Evolutionary conservation across 495 filamentous ascomycete genomes (phyloP), one percentile per base, ranked within the genome.

Genomic region (Aspergillus kassunensis): DNA sequence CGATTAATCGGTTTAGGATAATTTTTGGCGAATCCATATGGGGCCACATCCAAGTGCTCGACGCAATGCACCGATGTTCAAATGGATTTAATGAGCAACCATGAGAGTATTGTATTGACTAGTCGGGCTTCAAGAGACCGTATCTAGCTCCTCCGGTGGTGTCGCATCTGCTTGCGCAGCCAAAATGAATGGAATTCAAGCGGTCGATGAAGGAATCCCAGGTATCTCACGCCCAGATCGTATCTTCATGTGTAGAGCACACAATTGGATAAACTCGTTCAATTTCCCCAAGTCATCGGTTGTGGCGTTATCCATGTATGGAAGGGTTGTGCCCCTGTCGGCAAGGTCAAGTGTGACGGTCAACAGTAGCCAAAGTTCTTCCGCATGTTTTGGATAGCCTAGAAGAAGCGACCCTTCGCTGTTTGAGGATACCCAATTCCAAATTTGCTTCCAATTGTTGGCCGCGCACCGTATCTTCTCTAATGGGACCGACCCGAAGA

Each of bases 301-400:
- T 16, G 65, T 63, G 12, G 53, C 59, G 42, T 49, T 62, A 25
- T 71, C 65, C 40, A 73, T 54, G 52, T 71, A 73, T 7, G 48
- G 53, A 30, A 68, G 58, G 2, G 18, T 60, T 13, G 44, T 45
- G 7, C 49, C 31, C 6, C 57, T 52, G 1, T 49, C 53, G 13
- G 56, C 39, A 19, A 54, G 51, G 15, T 70, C 60, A 29, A 71
- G 43, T 4, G 64, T 67, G 12, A 60, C 64, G 15, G 57, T 71
- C 35, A 70, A 45, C 5, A 73, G 43, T 60, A 65, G 64, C 68
- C 70, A 73, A 11, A 73, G 59, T 42, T 73, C 70, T 51, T 69
- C 62, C 0, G 68, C 68, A 48, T 73, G 70, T 57, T 70, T 70
- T 6, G 68, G 65, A 27, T 71, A 73, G 1, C 70, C 70, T 2